These are phyloP conservation scores for Periconia digitata DNA, from an alignment of 2,329 filamentous ascomycete species.

Conservation along the genomic window DNA sequence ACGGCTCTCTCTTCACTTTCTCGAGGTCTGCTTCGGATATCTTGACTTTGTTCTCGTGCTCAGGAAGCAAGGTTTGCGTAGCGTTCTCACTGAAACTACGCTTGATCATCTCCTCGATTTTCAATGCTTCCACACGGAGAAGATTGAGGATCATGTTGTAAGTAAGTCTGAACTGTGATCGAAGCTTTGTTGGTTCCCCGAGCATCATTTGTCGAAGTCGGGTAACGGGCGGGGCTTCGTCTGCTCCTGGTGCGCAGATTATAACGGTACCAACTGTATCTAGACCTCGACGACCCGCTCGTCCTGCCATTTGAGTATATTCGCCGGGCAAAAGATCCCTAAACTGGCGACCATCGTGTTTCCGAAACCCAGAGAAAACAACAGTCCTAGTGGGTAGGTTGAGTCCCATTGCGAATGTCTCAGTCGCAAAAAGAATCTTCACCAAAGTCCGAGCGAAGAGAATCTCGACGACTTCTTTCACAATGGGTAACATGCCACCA, in stretches of 20 bases:
- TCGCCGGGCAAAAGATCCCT: slow-evolving; percentile 90
- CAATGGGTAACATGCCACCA: slow-evolving; percentile 89
- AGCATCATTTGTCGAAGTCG: slow-evolving; percentile 92
- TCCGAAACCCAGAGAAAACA: slow-evolving; percentile 95
- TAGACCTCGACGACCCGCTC: slow-evolving; percentile 88
- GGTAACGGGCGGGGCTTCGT: slow-evolving; percentile 83
- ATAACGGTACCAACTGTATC: slow-evolving; percentile 94
- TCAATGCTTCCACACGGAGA: slow-evolving; percentile 89
- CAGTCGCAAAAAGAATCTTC: slow-evolving; percentile 95
- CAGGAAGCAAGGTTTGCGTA: slow-evolving; percentile 88
- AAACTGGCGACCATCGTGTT: slow-evolving; percentile 92
- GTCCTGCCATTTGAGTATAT: slow-evolving; percentile 97
- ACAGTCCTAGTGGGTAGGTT: slow-evolving; percentile 95
- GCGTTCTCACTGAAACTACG: slow-evolving; percentile 98
- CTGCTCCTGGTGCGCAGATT: slow-evolving; percentile 77
- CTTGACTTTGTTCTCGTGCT: slow-evolving; percentile 94
- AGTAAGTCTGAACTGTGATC: slow-evolving; percentile 93
- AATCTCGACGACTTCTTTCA: slow-evolving; percentile 97
- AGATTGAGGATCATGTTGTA: slow-evolving; percentile 99
- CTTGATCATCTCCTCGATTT: slow-evolving; percentile 99
- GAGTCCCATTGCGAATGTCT: slow-evolving; percentile 98
- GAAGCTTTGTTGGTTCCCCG: slow-evolving; percentile 89
- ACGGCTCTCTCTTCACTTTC: slow-evolving; percentile 85
- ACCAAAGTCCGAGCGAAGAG: slow-evolving; percentile 93
- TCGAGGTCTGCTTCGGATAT: slow-evolving; percentile 87